Evolutionary conservation across 2,329 filamentous ascomycete species (phyloP).

Genomic region (Neopestalotiopsis sp.): DNA sequence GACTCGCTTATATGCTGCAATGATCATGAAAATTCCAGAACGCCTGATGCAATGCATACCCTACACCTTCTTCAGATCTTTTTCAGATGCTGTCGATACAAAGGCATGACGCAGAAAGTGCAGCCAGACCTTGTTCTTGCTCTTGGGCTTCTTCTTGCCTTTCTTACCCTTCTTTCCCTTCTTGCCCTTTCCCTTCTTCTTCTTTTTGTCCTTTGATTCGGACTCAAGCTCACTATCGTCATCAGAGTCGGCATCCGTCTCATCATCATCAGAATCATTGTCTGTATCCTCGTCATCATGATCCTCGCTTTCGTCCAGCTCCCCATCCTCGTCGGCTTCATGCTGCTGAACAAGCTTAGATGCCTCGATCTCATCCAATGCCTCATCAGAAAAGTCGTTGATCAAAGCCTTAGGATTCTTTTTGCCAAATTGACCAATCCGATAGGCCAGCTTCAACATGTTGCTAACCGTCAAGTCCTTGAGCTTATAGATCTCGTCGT

Average conservation of each 20-base stretch:
- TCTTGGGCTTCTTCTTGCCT: slow-evolving; percentile 52
- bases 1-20: neutral
- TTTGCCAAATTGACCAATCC: slow-evolving; percentile 66
- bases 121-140: slow-evolving; percentile 74
- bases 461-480: slow-evolving; percentile 84
- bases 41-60: neutral
- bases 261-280: slow-evolving; percentile 27
- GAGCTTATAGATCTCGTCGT: slow-evolving; percentile 76
- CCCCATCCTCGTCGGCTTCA: slow-evolving; percentile 26
- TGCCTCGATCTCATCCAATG: slow-evolving; percentile 22
- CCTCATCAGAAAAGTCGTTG: slow-evolving; percentile 20
- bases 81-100: slow-evolving; percentile 71
- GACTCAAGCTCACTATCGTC: slow-evolving; percentile 28
- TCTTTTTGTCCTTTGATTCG: slow-evolving; percentile 29
- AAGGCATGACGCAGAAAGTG: slow-evolving; percentile 81
- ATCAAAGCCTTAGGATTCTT: slow-evolving; percentile 27
- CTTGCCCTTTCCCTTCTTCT: slow-evolving; percentile 42
- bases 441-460: slow-evolving; percentile 78
- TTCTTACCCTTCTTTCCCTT: slow-evolving; percentile 38
- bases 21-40: neutral
- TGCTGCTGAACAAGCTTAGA: slow-evolving; percentile 17
- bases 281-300: slow-evolving; percentile 31
- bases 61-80: slow-evolving; percentile 62
- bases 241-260: slow-evolving; percentile 31
- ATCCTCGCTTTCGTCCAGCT: slow-evolving; percentile 27